Conservation (phyloP, 169 alveolate species). For the Perkinsus olseni region DNA sequence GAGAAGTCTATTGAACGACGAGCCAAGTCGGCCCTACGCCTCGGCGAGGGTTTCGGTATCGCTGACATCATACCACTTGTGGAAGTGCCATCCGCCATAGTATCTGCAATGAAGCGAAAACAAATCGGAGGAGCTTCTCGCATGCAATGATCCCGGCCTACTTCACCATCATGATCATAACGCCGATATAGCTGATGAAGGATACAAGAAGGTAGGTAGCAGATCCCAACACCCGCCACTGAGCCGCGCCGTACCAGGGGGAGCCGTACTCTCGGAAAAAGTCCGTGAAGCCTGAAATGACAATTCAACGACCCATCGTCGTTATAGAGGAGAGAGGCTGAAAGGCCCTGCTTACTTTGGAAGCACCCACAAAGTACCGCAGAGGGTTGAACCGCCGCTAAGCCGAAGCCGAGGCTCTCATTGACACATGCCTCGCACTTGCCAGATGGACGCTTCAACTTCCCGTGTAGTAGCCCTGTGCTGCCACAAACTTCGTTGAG, state of each 20-base stretch:
- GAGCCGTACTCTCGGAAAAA: neutral
- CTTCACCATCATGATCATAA: neutral
- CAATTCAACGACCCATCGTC: neutral
- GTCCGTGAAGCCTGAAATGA: neutral
- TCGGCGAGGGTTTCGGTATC: neutral
- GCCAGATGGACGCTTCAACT: neutral
- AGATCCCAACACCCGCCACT: neutral
- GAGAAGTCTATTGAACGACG: neutral
- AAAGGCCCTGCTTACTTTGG: neutral
- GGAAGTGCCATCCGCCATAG: neutral
- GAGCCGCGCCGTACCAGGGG: neutral
- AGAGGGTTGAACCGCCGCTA: neutral
- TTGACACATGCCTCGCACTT: neutral
- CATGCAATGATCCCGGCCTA: neutral
- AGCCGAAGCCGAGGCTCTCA: neutral
- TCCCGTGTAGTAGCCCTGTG: neutral
- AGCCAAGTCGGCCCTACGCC: neutral
- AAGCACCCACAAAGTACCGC: neutral
- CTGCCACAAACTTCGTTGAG: neutral
- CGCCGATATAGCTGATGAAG: neutral
- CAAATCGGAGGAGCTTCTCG: neutral
- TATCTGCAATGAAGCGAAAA: neutral
- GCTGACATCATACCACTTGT: neutral
- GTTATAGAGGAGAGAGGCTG: too few relatives aligned
- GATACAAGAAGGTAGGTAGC: neutral